Conservation (phyloP, 352 stramenopile genomes). For the Pythium monospermum region DNA sequence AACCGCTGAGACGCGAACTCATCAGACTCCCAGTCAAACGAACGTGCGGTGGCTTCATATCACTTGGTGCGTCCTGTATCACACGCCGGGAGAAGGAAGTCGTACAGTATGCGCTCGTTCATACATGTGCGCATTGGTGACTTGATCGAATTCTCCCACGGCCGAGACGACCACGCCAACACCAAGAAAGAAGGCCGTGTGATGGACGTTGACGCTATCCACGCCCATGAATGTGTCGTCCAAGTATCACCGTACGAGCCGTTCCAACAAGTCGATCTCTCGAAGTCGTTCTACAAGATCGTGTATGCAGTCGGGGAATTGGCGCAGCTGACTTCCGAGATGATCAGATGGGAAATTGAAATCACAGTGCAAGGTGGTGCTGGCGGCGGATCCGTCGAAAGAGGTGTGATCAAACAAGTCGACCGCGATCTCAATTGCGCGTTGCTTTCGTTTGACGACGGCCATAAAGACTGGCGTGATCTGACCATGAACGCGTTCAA, state of each 20-base stretch:
- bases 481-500: constrained; percentile 41
- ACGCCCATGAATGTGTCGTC: constrained; percentile 24
- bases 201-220: constrained; percentile 25
- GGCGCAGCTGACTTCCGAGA: constrained; percentile 20
- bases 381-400: constrained; percentile 3
- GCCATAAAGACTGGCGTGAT: constrained; percentile 52
- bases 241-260: constrained; percentile 41
- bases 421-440: constrained; percentile 52
- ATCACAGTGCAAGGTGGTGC: constrained; percentile 15
- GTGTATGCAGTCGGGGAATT: constrained; percentile 41
- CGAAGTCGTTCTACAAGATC: constrained; percentile 31
- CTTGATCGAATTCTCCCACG: constrained; percentile 35
- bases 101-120: no score
- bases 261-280: constrained; percentile 31
- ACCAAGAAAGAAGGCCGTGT: constrained; percentile 23
- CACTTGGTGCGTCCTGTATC: no score
- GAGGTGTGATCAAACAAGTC: constrained; percentile 41
- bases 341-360: constrained; percentile 47
- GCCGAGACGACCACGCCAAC: background rate
- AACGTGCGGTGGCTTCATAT: no score
- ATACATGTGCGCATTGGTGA: no score
- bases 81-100: no score
- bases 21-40: no score
- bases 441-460: constrained; percentile 36
- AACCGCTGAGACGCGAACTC: no score